These are phyloP conservation scores for Collybia mongolica DNA, from an alignment of 768 basidiomycete genomes.

Conservation along the genomic window DNA sequence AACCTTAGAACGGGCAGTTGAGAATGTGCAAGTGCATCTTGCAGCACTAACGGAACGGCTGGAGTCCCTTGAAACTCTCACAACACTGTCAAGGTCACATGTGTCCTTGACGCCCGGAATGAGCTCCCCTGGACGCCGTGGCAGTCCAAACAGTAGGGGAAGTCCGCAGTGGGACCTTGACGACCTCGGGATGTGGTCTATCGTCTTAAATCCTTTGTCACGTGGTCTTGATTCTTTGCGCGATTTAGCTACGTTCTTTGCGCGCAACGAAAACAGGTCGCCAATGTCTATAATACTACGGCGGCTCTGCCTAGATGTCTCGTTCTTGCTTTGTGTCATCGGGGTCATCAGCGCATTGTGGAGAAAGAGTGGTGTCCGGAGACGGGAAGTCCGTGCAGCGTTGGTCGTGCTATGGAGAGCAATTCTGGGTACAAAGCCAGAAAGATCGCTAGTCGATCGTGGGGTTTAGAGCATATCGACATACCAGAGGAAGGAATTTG, in stretches of 20 bases:
- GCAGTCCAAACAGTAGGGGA: conserved; percentile 37
- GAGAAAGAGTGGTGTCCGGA: conserved; percentile 66
- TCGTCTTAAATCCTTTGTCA: conserved; percentile 65
- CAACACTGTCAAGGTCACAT: conserved; percentile 36
- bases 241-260: conserved; percentile 56
- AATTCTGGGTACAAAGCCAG: conserved; percentile 52
- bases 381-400: conserved; percentile 66
- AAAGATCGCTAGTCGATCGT: conserved; percentile 48
- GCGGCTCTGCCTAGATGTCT: conserved; percentile 74
- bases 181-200: conserved; percentile 82
- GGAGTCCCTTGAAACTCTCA: conserved; percentile 61
- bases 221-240: conserved; percentile 47
- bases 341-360: conserved; percentile 57
- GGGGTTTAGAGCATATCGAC: conserved; percentile 33
- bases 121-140: conserved; percentile 40
- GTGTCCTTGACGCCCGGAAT: conserved; percentile 36
- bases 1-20: conserved; percentile 72
- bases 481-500: background rate
- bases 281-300: conserved; percentile 69
- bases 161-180: conserved; percentile 65
- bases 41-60: conserved; percentile 82
- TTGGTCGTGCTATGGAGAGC: conserved; percentile 70
- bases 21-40: conserved; percentile 77
- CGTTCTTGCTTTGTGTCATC: conserved; percentile 69
- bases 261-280: conserved; percentile 56